phyloP scores from a whole-genome alignment of 768 basidiomycete genomes.

The Kwoniella dendrophila region DNA sequence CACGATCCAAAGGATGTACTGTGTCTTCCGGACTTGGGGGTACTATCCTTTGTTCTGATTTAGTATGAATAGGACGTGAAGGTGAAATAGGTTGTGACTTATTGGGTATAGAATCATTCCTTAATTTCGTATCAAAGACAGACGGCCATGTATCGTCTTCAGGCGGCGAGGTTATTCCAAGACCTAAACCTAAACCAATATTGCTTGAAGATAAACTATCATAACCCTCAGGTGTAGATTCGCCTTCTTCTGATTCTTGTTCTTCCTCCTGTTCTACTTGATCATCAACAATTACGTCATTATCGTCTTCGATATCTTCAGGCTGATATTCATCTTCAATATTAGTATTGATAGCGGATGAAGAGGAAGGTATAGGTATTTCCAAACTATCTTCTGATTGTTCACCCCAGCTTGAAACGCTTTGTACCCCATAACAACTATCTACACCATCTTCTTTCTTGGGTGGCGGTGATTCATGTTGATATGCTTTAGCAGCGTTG shows the following conservation, averaged over 20 bases:
- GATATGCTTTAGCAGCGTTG: slow-evolving; percentile 23
- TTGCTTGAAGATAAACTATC: not conserved
- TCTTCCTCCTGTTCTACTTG: not conserved
- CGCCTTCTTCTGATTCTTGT: not conserved
- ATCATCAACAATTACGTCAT: not conserved
- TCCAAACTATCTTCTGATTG: not conserved
- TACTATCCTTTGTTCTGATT: slow-evolving; percentile 16
- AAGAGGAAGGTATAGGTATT: not conserved
- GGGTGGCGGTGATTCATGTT: slow-evolving; percentile 21
- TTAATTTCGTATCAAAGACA: not conserved
- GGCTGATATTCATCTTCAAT: not conserved
- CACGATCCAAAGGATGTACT: slow-evolving; percentile 21
- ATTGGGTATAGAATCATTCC: not conserved
- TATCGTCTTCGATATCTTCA: slow-evolving; percentile 1
- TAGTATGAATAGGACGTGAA: slow-evolving; percentile 3
- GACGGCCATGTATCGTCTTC: not conserved
- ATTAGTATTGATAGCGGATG: not conserved
- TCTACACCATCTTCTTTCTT: slow-evolving; percentile 3
- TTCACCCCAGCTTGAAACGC: slow-evolving; percentile 18
- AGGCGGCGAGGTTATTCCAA: not conserved
- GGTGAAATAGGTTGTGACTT: not conserved
- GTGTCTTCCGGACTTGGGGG: slow-evolving; percentile 34
- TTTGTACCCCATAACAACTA: slow-evolving; percentile 21
- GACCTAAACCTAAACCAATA: not conserved
- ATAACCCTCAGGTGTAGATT: not conserved